phyloP scores from a whole-genome alignment of 2,329 filamentous ascomycete species.

The Fusarium armeniacum region DNA sequence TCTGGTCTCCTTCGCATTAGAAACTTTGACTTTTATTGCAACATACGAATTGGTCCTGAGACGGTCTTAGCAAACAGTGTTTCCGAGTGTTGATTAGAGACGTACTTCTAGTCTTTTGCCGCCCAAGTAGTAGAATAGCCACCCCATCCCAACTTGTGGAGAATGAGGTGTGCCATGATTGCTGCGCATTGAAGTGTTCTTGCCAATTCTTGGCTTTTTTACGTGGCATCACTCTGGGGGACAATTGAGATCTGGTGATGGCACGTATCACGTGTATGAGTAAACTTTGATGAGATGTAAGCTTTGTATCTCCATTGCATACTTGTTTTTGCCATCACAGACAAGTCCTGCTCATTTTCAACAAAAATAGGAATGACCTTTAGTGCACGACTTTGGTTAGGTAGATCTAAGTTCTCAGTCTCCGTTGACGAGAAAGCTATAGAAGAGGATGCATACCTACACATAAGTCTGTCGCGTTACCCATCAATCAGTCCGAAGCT shows the following conservation, averaged over 20 bases:
- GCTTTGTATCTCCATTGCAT: too few relatives aligned
- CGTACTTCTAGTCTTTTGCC: constrained; percentile 52
- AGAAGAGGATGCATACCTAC: too few relatives aligned
- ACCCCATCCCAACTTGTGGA: constrained; percentile 62
- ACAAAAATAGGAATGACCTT: too few relatives aligned
- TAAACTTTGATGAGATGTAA: neutral
- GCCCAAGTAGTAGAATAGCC: constrained; percentile 62
- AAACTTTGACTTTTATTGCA: constrained; percentile 31
- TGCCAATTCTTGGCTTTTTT: neutral
- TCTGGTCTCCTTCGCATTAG: neutral
- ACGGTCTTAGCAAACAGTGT: neutral
- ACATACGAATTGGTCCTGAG: constrained; percentile 20
- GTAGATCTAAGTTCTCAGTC: too few relatives aligned
- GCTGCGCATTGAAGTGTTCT: neutral
- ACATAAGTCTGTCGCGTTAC: too few relatives aligned
- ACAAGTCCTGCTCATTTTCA: too few relatives aligned
- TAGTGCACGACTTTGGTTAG: too few relatives aligned
- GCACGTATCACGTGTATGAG: neutral
- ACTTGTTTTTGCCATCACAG: too few relatives aligned
- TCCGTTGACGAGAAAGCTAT: too few relatives aligned
- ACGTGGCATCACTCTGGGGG: neutral
- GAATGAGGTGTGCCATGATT: neutral
- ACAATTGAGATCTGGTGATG: neutral
- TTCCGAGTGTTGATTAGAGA: neutral
- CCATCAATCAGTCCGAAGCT: neutral